Conservation (phyloP, 2,329 filamentous ascomycete species). For the Pestalotiopsis sp. region DNA sequence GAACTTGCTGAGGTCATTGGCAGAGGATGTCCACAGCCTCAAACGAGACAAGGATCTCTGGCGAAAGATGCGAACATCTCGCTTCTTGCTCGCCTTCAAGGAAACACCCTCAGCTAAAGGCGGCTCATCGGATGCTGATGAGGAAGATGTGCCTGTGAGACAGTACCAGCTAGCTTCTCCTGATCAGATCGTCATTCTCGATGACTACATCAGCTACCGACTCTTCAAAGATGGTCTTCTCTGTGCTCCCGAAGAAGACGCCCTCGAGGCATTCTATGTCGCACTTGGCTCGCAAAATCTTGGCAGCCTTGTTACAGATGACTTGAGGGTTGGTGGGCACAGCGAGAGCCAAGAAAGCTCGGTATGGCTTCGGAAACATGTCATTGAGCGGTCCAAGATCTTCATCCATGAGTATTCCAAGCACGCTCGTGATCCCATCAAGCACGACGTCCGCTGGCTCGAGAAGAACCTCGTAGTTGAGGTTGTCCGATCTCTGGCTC, state of each 20-base stretch:
- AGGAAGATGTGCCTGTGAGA: slow-evolving; percentile 67
- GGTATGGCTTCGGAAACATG: slow-evolving; percentile 72
- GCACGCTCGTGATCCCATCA: slow-evolving; percentile 75
- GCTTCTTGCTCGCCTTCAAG: slow-evolving; percentile 82
- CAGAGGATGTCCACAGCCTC: slow-evolving; percentile 69
- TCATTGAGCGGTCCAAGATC: slow-evolving; percentile 84
- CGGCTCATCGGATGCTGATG: slow-evolving; percentile 53
- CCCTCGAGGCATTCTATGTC: slow-evolving; percentile 81
- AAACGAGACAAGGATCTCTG: slow-evolving; percentile 81
- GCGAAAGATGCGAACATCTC: slow-evolving; percentile 71
- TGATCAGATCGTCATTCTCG: slow-evolving; percentile 73
- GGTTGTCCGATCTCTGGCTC: slow-evolving; percentile 75
- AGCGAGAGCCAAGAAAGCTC: slow-evolving; percentile 70
- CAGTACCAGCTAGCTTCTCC: slow-evolving; percentile 79
- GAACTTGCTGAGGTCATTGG: slow-evolving; percentile 76
- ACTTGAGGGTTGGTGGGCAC: slow-evolving; percentile 70
- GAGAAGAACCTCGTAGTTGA: slow-evolving; percentile 81
- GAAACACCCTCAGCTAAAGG: slow-evolving; percentile 60
- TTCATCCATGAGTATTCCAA: slow-evolving; percentile 79
- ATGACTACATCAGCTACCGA: slow-evolving; percentile 87
- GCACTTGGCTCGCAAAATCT: slow-evolving; percentile 78
- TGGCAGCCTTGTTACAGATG: slow-evolving; percentile 76
- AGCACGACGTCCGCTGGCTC: slow-evolving; percentile 87
- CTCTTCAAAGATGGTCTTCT: slow-evolving; percentile 84
- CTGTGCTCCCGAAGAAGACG: slow-evolving; percentile 87